A percentile compares a stretch with the other conserved stretches of the same genome.
These are phyloP conservation scores for Colletotrichum eremochloae DNA, from an alignment of 2,329 filamentous ascomycete species.

Conservation along the genomic window DNA sequence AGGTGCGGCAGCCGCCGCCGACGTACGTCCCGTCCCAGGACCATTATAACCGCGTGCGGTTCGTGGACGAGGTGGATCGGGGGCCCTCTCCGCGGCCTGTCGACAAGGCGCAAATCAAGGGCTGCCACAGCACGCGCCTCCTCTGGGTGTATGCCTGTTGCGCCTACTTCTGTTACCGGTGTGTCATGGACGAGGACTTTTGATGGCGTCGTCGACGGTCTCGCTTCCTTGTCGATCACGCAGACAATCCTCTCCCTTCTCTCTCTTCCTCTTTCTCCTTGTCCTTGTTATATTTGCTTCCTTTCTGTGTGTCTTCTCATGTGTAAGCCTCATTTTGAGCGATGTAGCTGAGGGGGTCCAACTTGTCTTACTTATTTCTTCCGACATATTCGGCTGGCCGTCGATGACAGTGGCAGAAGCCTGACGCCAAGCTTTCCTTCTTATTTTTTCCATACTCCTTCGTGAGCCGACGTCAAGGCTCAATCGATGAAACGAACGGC, in stretches of 20 bases:
- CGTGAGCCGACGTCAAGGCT: not conserved
- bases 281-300: too few species aligned
- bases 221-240: not conserved
- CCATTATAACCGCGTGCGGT: conserved; percentile 29
- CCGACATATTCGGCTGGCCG: not conserved
- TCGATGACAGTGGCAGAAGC: not conserved
- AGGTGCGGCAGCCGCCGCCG: conserved; percentile 24
- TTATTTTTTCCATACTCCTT: not conserved
- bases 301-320: not conserved
- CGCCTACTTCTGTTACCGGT: conserved; percentile 38
- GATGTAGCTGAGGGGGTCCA: too few species aligned
- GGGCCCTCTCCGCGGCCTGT: not conserved
- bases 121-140: conserved; percentile 16
- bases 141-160: conserved; percentile 39
- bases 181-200: conserved; percentile 38
- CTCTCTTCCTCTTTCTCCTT: not conserved
- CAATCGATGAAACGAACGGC: not conserved
- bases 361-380: not conserved
- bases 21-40: conserved; percentile 29
- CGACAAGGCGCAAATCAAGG: conserved; percentile 30
- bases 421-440: not conserved
- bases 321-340: not conserved
- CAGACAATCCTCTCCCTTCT: not conserved
- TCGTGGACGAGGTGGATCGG: conserved; percentile 23
- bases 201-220: conserved; percentile 7